Conservation (phyloP, 2,329 filamentous ascomycete species). For the Bretziella fagacearum region DNA sequence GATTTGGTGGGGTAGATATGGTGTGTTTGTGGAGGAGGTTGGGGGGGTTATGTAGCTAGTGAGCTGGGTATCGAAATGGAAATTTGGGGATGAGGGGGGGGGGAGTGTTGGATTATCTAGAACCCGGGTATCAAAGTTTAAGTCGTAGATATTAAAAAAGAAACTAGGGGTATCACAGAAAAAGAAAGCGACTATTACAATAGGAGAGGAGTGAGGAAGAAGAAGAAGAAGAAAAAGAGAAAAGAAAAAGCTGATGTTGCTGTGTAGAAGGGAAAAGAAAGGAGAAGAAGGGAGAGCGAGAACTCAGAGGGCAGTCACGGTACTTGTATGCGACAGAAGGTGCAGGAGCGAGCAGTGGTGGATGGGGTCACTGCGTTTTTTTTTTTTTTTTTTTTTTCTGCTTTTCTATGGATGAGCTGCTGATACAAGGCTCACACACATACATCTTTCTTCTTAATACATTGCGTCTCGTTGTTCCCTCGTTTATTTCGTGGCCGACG, state of each 20-base stretch:
- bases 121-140: slow-evolving; percentile 15
- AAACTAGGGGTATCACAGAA: slow-evolving; percentile 23
- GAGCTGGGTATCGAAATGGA: slow-evolving; percentile 19
- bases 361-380: slow-evolving; percentile 2
- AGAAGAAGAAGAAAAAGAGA: slow-evolving; percentile 29
- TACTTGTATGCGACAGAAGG: slow-evolving; percentile 25
- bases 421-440: too few species aligned
- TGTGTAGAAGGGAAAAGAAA: slow-evolving; percentile 21
- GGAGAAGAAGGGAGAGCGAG: slow-evolving; percentile 21
- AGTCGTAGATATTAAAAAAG: slow-evolving; percentile 15
- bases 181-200: slow-evolving; percentile 24
- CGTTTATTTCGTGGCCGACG: too few species aligned
- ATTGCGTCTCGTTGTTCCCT: too few species aligned
- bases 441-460: too few species aligned
- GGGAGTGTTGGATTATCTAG: slow-evolving; percentile 14
- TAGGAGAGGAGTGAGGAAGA: slow-evolving; percentile 30
- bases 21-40: slow-evolving; percentile 16
- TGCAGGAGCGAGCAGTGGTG: slow-evolving; percentile 4
- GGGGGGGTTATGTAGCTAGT: slow-evolving; percentile 16
- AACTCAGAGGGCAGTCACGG: slow-evolving; percentile 23
- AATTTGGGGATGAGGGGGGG: slow-evolving; percentile 4
- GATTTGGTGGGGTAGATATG: slow-evolving; percentile 2
- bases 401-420: too few species aligned
- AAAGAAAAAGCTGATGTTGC: slow-evolving; percentile 19
- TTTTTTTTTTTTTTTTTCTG: too few species aligned